Evolutionary conservation across 305 asterid species (phyloP), one percentile per base, ranked within the genome.

Genomic region (Coffea humblotiana): DNA sequence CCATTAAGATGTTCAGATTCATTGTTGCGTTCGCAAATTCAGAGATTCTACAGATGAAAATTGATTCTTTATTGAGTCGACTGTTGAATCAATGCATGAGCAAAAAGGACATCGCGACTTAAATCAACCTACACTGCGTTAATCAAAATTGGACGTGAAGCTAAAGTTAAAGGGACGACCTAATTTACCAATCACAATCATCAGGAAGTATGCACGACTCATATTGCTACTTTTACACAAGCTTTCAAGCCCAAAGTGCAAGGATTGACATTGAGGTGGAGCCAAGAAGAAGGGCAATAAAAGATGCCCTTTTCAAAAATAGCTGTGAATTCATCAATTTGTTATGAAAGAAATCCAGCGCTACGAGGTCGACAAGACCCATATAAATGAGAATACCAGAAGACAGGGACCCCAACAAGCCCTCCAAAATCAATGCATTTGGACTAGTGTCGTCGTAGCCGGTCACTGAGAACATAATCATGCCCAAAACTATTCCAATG

Each of bases 341-440:
- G 84, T 82, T 87, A 71, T 87, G 90, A 25, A 87, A 87, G 83
- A 87, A 87, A 79, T 87, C 88, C 61, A 85, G 82, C 68, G 88
- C 88, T 32, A 87, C 82, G 77, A 87, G 90, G 81, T 87, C 87
- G 11, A 87, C 90, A 1, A 87, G 77, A 15, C 74, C 90, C 88
- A 87, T 87, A 75, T 87, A 84, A 61, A 87, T 84, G 9, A 87
- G 84, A 23, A 84, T 84, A 18, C 90, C 90, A 37, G 90, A 82
- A 9, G 90, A 87, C 51, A 85, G 47, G 4, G 90, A 87, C 10
- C 88, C 88, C 77, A 82, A 74, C 51, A 87, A 60, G 4, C 90
- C 90, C 78, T 87, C 88, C 68, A 82, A 27, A 48, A 87, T 87
- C 68, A 87, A 60, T 56, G 90, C 88, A 72, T 84, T 87, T 51